A percentile compares a stretch with the other conserved stretches of the same genome.
phyloP scores from a whole-genome alignment of 2,329 filamentous ascomycete genomes.

The Penicillium sp. region DNA sequence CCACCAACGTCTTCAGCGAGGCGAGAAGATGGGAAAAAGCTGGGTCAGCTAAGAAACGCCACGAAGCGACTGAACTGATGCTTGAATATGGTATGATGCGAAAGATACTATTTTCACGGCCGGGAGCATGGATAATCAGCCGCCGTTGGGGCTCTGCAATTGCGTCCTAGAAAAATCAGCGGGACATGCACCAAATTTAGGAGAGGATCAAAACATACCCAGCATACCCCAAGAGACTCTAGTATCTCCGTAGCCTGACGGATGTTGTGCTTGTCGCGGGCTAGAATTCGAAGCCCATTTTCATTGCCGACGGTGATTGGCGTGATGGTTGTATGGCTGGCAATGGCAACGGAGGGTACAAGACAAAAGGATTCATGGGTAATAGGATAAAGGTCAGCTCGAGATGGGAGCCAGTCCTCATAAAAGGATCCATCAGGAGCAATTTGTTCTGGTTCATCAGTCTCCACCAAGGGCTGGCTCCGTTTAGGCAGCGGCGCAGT shows the following conservation, averaged over 20 bases:
- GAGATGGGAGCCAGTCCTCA: neutral
- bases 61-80: neutral
- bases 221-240: constrained; percentile 1
- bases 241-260: neutral
- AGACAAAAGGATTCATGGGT: neutral
- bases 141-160: neutral
- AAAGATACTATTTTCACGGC: neutral
- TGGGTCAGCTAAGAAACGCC: neutral
- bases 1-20: neutral
- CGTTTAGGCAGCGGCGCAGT: neutral
- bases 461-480: neutral
- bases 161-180: constrained; percentile 1
- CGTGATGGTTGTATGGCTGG: neutral
- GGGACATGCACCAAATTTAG: neutral
- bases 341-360: neutral
- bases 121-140: neutral
- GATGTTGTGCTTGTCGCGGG: neutral
- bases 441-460: neutral
- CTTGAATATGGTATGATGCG: neutral
- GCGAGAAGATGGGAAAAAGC: neutral
- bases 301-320: neutral
- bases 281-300: neutral
- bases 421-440: neutral
- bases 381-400: neutral
- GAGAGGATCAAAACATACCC: neutral